Base-by-base conservation (phyloP, 2,329 filamentous ascomycete species). In the Xylaria polymorpha region DNA sequence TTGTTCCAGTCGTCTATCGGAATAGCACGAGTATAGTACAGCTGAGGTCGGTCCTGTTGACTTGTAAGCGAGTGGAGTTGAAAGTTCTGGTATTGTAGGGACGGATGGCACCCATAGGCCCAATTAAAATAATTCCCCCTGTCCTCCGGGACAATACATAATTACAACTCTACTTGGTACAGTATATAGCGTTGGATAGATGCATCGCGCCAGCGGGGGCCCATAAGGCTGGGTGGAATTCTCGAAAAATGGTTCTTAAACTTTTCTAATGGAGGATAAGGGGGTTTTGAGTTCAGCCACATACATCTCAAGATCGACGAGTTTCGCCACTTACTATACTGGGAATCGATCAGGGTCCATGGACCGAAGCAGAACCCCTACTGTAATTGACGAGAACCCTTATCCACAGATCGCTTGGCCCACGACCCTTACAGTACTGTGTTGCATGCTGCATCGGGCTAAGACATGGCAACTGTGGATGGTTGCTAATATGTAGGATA, bases 381-480 rank as follows among this genome's bases (percentile, higher is more conserved):
- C 10, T 4, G 25, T 29, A 29, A 37, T 37, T 37, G 2, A 14
- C 12, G 3, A 56, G 32, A 56, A 56, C 53, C 53, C 53, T 56
- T 56, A 39, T 56, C 53, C 53, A 56, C n/a, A n/a, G 25, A 53
- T 53, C 48, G 48, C 7, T 53, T 10, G 32, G 32, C 25, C 48
- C 50, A n/a, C 32, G 50, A 32, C 50, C 50, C 50, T 53, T 53
- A 53, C n/a, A 32, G n/a, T 53, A 53, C n/a, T 53, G n/a, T 35
- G 29, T 14, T 48, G 20, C 20, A 15, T 22, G 20, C 4, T 14
- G 10, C 50, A 32, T 50, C 14, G n/a, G 15, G 50, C 50, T 53
- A 8, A 18, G 50, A 35, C 25, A 32, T 53, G 8, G 15, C 15
- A 10, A n/a, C 48, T 25, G 8, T 46, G 8, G 14, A 25, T 20